Conservation (phyloP, 163 green algal species). For the Scenedesmus sp. region DNA sequence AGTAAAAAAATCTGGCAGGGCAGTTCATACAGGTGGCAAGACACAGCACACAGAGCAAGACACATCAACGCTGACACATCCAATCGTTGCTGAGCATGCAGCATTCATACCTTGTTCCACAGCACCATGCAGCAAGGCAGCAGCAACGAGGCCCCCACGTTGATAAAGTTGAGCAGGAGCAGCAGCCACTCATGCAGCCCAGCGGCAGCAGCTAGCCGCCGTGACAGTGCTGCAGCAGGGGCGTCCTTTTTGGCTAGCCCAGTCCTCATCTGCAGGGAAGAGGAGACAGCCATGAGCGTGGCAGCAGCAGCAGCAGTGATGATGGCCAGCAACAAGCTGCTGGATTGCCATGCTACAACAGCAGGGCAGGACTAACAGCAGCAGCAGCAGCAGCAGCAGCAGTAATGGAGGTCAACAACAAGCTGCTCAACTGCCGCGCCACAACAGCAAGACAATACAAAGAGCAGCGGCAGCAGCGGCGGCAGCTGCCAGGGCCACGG, state of each 20-base stretch:
- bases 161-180: conserved; percentile 68
- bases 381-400: not conserved
- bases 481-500: not conserved
- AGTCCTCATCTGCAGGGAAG: not conserved
- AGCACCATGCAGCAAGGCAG: conserved; percentile 71
- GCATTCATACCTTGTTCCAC: conserved; percentile 57
- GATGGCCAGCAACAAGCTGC: not conserved
- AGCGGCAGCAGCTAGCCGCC: conserved; percentile 29
- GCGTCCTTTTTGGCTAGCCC: conserved; percentile 56
- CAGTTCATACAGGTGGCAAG: too few species aligned
- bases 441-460: too few species aligned
- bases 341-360: not conserved
- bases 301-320: not conserved
- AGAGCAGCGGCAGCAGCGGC: not conserved
- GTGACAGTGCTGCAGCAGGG: not conserved
- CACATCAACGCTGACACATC: not conserved
- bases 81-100: too few species aligned
- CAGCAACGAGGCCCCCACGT: conserved; percentile 64
- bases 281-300: too few species aligned
- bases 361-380: not conserved
- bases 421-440: conserved; percentile 67
- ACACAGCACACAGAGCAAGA: too few species aligned
- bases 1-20: too few species aligned
- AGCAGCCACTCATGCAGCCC: conserved; percentile 67
- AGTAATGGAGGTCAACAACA: not conserved